phyloP scores from a whole-genome alignment of 495 filamentous ascomycete genomes.

The Aspergillus homomorphus region DNA sequence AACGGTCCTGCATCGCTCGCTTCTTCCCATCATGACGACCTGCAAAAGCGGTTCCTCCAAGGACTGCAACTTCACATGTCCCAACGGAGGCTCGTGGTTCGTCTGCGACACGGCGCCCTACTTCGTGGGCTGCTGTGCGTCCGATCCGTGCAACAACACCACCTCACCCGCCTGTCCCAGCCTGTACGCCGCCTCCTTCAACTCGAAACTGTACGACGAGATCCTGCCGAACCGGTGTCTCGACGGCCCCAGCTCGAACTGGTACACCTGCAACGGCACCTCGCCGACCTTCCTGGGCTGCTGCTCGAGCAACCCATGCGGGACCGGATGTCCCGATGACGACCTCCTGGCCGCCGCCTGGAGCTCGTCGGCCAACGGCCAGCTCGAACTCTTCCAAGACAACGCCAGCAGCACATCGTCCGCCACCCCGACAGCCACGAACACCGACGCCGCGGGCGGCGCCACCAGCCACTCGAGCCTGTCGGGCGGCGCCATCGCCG shows the following conservation, averaged over 20 bases:
- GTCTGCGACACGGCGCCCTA: constrained; percentile 19
- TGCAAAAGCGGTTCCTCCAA: constrained; percentile 5
- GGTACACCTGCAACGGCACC: constrained; percentile 26
- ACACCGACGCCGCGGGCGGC: neutral
- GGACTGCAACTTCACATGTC: constrained; percentile 24
- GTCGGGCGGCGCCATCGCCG: neutral
- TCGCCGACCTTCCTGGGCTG: constrained; percentile 27
- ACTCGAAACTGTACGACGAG: constrained; percentile 8
- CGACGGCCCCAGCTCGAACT: constrained; percentile 6
- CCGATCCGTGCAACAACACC: constrained; percentile 24
- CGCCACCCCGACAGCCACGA: neutral
- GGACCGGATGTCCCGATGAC: constrained; percentile 19
- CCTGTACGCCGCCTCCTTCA: constrained; percentile 22
- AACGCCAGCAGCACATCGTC: neutral
- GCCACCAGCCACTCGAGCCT: neutral
- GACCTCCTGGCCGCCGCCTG: constrained; percentile 23
- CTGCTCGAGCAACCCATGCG: constrained; percentile 20
- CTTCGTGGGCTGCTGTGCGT: constrained; percentile 31
- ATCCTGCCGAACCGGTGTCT: constrained; percentile 23
- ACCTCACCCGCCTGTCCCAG: constrained; percentile 19
- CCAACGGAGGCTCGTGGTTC: constrained; percentile 27
- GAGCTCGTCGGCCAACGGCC: constrained; percentile 5
- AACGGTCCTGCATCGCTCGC: neutral
- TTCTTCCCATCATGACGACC: neutral
- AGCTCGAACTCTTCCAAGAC: constrained; percentile 20